These are phyloP conservation scores for Panicum hallii DNA, from an alignment of 202 grass and related monocot species.

Conservation along the genomic window DNA sequence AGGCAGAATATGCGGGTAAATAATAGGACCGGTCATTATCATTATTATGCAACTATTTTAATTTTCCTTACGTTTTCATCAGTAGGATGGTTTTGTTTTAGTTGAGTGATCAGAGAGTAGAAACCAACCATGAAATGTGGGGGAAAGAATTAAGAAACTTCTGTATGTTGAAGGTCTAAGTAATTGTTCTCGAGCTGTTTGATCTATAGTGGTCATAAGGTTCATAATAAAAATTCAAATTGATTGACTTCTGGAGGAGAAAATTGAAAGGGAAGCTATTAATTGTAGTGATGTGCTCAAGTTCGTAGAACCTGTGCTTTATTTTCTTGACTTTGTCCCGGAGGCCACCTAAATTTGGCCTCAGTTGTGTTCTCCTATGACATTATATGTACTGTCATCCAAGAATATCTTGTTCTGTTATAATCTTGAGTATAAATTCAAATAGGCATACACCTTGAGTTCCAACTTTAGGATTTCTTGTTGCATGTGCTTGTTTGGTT, in stretches of 20 bases:
- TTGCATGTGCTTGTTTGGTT: not conserved
- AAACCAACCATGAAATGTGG: not conserved
- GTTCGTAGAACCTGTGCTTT: conserved; percentile 2
- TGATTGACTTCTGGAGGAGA: conserved; percentile 2
- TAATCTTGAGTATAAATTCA: not conserved
- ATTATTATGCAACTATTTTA: conserved; percentile 23
- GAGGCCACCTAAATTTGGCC: not conserved
- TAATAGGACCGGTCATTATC: conserved; percentile 21
- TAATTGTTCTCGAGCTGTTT: conserved; percentile 21
- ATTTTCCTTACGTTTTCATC: conserved; percentile 4
- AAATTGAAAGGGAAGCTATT: not conserved
- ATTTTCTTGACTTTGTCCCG: not conserved
- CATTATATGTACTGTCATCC: conserved; percentile 3
- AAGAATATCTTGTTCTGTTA: not conserved
- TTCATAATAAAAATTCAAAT: conserved; percentile 16
- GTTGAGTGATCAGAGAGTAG: conserved; percentile 6
- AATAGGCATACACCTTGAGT: not conserved
- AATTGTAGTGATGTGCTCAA: not conserved
- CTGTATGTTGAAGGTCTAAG: conserved; percentile 7
- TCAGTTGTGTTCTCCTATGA: conserved; percentile 21
- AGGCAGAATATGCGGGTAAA: conserved; percentile 77
- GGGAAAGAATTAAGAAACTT: not conserved
- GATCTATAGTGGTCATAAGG: conserved; percentile 14
- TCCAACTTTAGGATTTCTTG: not conserved
- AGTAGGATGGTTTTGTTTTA: conserved; percentile 21